Conservation (phyloP, 257 asterid species). For the Solanum habrochaites region DNA sequence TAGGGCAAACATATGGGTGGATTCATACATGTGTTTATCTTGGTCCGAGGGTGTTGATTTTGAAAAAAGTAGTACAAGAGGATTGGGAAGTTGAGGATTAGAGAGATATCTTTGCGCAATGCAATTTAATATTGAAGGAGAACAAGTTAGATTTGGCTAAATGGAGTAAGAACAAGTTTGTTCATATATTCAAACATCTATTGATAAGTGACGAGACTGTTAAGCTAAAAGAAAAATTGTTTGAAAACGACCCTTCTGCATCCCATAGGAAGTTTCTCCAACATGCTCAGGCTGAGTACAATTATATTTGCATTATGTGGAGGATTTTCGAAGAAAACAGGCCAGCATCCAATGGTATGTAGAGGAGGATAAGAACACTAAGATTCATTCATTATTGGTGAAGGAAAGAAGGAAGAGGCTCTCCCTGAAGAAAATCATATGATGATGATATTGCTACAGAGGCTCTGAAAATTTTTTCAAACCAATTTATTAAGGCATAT, state of each 20-base stretch:
- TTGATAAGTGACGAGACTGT: neutral
- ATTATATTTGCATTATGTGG: neutral
- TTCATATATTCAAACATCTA: neutral
- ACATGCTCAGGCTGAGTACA: neutral
- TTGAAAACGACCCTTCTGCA: neutral
- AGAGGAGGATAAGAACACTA: too few species aligned
- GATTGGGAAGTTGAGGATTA: neutral
- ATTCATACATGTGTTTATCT: too few species aligned
- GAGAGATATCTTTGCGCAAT: neutral
- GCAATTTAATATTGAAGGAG: neutral
- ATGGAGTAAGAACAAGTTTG: neutral
- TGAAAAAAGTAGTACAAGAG: neutral
- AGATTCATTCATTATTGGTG: too few species aligned
- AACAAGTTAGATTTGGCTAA: neutral
- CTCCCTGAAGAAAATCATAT: too few species aligned
- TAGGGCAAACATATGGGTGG: too few species aligned
- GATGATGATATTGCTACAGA: too few species aligned
- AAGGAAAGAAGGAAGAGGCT: too few species aligned
- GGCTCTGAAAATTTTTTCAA: too few species aligned
- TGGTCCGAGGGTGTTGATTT: neutral
- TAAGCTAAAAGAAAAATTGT: neutral
- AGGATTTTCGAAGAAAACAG: neutral
- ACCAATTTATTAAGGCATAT: neutral
- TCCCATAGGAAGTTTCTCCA: neutral
- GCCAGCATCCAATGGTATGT: neutral